phyloP scores from a whole-genome alignment of 768 basidiomycete genomes.

The Candolleomyces efflorescens region DNA sequence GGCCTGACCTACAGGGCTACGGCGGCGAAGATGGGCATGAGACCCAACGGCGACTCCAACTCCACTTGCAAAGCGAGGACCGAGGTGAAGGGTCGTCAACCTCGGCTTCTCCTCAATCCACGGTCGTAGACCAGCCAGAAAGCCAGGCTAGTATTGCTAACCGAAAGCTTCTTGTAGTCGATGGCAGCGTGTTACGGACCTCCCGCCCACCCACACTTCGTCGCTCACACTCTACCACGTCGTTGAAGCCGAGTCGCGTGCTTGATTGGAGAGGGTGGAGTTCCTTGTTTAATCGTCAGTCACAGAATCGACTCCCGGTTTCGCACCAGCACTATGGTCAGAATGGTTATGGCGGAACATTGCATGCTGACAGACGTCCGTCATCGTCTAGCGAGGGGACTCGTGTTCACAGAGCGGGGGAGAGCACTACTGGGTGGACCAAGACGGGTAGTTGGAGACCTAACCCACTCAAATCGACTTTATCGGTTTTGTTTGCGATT shows the following conservation, averaged over 20 bases:
- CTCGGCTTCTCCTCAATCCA: background rate
- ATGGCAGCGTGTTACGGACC: background rate
- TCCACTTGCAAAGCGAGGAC: background rate
- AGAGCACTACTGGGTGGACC: no score
- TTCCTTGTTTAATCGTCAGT: background rate
- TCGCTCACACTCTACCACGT: background rate
- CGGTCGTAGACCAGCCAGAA: background rate
- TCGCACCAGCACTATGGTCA: background rate
- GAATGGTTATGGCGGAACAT: background rate
- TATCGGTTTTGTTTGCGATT: constrained; percentile 63
- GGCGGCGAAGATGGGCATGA: background rate
- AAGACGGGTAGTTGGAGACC: background rate
- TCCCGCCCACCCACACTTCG: background rate
- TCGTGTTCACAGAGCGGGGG: no score
- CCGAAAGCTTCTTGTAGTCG: no score
- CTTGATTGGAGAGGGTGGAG: constrained; percentile 4
- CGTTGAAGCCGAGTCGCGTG: background rate
- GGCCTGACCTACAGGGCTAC: no score
- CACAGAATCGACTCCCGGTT: background rate
- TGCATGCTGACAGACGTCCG: background rate
- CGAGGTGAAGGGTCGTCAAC: background rate
- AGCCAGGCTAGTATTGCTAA: background rate
- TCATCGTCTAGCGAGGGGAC: no score
- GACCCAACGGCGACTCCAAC: background rate
- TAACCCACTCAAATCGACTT: constrained; percentile 39